Evolutionary conservation across 768 basidiomycete species (phyloP).

Genomic region (Boletus huronensis): DNA sequence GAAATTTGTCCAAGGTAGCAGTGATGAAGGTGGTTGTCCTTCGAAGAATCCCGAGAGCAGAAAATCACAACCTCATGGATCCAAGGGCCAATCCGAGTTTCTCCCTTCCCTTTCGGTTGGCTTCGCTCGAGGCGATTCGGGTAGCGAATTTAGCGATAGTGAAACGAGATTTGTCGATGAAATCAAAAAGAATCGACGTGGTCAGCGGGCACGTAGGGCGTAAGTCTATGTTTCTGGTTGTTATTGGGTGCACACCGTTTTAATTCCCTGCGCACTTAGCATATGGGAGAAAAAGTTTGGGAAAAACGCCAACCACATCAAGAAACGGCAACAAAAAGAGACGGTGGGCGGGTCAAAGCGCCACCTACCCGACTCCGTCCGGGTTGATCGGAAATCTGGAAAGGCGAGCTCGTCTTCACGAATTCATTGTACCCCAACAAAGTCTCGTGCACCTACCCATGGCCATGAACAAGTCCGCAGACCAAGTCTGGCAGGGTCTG

Average conservation of each 20-base stretch:
- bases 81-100: constrained; percentile 53
- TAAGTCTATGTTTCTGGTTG: constrained; percentile 45
- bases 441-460: not conserved
- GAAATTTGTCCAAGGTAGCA: constrained; percentile 27
- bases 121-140: constrained; percentile 75
- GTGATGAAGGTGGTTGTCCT: constrained; percentile 17
- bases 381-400: constrained; percentile 18
- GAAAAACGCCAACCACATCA: constrained; percentile 85
- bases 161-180: constrained; percentile 53
- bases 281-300: constrained; percentile 99
- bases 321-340: constrained; percentile 43
- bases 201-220: constrained; percentile 93
- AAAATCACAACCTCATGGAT: constrained; percentile 22
- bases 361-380: constrained; percentile 11
- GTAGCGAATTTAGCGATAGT: constrained; percentile 70
- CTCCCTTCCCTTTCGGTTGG: constrained; percentile 87
- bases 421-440: not conserved
- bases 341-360: constrained; percentile 12
- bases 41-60: constrained; percentile 13
- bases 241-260: not conserved
- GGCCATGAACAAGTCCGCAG: not conserved
- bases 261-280: constrained; percentile 38
- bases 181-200: constrained; percentile 80
- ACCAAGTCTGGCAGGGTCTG: not conserved
- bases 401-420: constrained; percentile 5